phyloP scores from a whole-genome alignment of 164 flowering plant species.

The Magnolia officinalis region DNA sequence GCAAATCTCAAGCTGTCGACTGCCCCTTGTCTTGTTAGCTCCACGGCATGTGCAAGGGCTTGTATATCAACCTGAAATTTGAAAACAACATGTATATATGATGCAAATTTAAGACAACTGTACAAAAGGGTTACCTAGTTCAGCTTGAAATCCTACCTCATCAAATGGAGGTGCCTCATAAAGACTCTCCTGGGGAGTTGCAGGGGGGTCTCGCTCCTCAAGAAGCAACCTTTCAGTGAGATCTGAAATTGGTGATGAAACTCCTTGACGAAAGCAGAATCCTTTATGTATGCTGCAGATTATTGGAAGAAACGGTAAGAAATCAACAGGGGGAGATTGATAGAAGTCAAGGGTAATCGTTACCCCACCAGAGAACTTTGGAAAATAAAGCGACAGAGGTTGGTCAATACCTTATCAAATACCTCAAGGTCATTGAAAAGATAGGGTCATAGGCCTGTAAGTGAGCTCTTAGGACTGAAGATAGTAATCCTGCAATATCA shows the following conservation, averaged over 20 bases:
- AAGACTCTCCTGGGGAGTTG: slow-evolving; percentile 65
- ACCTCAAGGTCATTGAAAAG: slow-evolving; percentile 90
- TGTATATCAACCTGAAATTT: slow-evolving; percentile 84
- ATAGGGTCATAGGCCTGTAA: slow-evolving; percentile 90
- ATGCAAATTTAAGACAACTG: background rate
- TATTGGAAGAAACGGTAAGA: background rate
- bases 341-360: background rate
- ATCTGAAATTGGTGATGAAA: slow-evolving; percentile 84
- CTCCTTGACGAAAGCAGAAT: slow-evolving; percentile 82
- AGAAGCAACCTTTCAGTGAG: slow-evolving; percentile 84
- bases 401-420: slow-evolving; percentile 74
- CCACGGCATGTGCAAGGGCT: slow-evolving; percentile 99
- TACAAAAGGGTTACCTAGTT: background rate
- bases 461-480: slow-evolving; percentile 80
- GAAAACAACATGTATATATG: background rate
- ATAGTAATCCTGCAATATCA: slow-evolving; percentile 84
- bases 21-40: slow-evolving; percentile 96
- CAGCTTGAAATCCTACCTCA: slow-evolving; percentile 54
- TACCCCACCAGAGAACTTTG: background rate
- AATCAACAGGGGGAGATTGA: slow-evolving; percentile 3
- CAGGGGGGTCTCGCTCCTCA: slow-evolving; percentile 87
- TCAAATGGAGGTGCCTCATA: slow-evolving; percentile 91
- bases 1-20: slow-evolving; percentile 89
- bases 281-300: slow-evolving; percentile 80
- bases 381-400: background rate